Percentiles rank a stretch among this genome's conserved stretches.
These are phyloP conservation scores for Corinectria fuckeliana DNA, from an alignment of 2,329 filamentous ascomycete species.

Conservation along the genomic window DNA sequence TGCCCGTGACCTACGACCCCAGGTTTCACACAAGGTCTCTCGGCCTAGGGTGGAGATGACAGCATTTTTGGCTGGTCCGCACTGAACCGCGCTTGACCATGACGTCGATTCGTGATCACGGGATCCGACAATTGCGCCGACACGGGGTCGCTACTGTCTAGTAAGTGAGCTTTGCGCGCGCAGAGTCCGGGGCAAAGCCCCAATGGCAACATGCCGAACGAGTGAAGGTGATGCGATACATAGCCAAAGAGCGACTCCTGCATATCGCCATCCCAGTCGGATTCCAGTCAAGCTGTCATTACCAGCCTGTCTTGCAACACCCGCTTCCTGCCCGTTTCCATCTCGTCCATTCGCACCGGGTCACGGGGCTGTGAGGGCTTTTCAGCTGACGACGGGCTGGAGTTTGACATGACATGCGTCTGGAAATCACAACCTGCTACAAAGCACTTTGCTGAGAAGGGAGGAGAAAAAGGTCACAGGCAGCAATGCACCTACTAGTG, in stretches of 20 bases:
- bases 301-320: neutral
- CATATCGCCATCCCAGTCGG: neutral
- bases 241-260: constrained; percentile 6
- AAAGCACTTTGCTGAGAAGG: too few relatives aligned
- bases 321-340: neutral
- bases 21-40: constrained; percentile 34
- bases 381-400: constrained; percentile 9
- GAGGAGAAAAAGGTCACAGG: too few relatives aligned
- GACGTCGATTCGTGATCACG: constrained; percentile 33
- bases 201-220: neutral
- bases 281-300: neutral
- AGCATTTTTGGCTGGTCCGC: constrained; percentile 13
- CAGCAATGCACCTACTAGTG: too few relatives aligned
- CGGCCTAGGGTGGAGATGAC: constrained; percentile 17
- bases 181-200: constrained; percentile 12
- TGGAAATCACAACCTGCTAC: constrained; percentile 4
- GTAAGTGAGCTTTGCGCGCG: constrained; percentile 17
- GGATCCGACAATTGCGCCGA: constrained; percentile 18
- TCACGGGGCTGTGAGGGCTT: constrained; percentile 7
- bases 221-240: constrained; percentile 5
- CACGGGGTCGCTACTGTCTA: constrained; percentile 18
- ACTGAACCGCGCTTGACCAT: constrained; percentile 13
- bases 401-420: neutral
- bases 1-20: constrained; percentile 31
- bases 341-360: constrained; percentile 1